phyloP scores from a whole-genome alignment of 192 early-diverging fungal genomes.

The Dissophora globulifera region DNA sequence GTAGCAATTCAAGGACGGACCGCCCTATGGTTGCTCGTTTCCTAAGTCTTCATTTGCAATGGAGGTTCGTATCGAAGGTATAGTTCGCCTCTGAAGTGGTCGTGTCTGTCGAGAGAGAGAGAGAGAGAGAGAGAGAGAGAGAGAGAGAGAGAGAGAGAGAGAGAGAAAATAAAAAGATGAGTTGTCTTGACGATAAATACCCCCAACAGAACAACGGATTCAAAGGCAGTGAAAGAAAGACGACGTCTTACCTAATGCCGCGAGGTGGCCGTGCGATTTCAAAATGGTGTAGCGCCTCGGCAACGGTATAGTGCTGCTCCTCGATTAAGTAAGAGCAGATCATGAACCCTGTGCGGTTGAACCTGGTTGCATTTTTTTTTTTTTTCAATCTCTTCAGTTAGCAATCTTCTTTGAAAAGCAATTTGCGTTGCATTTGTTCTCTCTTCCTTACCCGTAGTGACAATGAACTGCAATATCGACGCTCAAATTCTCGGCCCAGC shows the following conservation, averaged over 20 bases:
- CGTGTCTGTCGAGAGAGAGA: conserved; percentile 46
- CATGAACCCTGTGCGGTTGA: conserved; percentile 67
- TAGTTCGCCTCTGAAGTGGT: conserved; percentile 66
- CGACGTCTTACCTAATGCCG: conserved; percentile 57
- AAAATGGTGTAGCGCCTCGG: conserved; percentile 61
- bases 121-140: too few relatives aligned
- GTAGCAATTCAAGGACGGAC: too few relatives aligned
- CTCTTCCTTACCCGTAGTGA: conserved; percentile 62
- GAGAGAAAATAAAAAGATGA: too few relatives aligned
- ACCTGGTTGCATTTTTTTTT: too few relatives aligned
- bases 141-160: not conserved
- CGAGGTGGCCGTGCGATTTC: conserved; percentile 55
- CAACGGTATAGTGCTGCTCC: conserved; percentile 55
- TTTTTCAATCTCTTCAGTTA: not conserved
- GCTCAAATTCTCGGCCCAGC: conserved; percentile 59
- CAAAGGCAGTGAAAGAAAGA: not conserved
- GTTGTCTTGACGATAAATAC: not conserved
- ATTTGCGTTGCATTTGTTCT: not conserved
- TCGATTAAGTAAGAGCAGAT: conserved; percentile 68
- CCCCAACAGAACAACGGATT: not conserved
- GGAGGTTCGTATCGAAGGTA: conserved; percentile 63
- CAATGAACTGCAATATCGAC: conserved; percentile 68
- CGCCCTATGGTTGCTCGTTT: too few relatives aligned
- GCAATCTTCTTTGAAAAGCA: not conserved
- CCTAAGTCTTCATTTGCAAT: conserved; percentile 14